Percentiles rank a stretch among this genome's conserved stretches.
phyloP scores from a whole-genome alignment of 805 yeast species.

The Candida qinlingensis region DNA sequence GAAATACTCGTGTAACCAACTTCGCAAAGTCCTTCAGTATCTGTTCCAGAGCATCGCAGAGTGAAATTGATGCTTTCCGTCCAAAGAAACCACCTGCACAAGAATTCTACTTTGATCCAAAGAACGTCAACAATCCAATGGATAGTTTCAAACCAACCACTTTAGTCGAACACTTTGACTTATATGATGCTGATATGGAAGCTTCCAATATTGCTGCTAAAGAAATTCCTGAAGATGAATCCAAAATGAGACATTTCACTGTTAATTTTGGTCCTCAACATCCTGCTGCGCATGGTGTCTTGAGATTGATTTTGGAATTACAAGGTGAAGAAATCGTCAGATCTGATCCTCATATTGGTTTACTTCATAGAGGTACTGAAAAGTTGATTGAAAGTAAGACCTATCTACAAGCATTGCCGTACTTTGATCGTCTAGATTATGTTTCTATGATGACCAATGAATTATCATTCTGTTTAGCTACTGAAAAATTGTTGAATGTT shows the following conservation, averaged over 20 bases:
- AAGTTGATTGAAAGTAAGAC: conserved; percentile 83
- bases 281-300: conserved; percentile 93
- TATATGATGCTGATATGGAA: conserved; percentile 34
- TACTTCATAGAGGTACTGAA: conserved; percentile 85
- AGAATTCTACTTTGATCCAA: conserved; percentile 14
- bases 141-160: conserved; percentile 30
- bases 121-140: conserved; percentile 34
- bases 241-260: conserved; percentile 77
- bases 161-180: conserved; percentile 24
- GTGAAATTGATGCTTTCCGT: conserved; percentile 21
- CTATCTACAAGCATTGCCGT: conserved; percentile 82
- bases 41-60: conserved; percentile 1
- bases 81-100: conserved; percentile 18
- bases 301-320: conserved; percentile 77
- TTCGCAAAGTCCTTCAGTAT: conserved; percentile 2
- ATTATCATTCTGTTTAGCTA: conserved; percentile 77
- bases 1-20: not conserved
- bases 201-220: conserved; percentile 25
- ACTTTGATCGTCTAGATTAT: conserved; percentile 83
- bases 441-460: conserved; percentile 89
- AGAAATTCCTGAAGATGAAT: conserved; percentile 14
- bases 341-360: conserved; percentile 85
- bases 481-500: conserved; percentile 76
- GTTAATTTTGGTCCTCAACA: conserved; percentile 92
- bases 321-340: conserved; percentile 87